Evolutionary conservation across 2,329 filamentous ascomycete species (phyloP), one percentile per base, ranked within the genome.

Genomic region (Aspergillus candidus): DNA sequence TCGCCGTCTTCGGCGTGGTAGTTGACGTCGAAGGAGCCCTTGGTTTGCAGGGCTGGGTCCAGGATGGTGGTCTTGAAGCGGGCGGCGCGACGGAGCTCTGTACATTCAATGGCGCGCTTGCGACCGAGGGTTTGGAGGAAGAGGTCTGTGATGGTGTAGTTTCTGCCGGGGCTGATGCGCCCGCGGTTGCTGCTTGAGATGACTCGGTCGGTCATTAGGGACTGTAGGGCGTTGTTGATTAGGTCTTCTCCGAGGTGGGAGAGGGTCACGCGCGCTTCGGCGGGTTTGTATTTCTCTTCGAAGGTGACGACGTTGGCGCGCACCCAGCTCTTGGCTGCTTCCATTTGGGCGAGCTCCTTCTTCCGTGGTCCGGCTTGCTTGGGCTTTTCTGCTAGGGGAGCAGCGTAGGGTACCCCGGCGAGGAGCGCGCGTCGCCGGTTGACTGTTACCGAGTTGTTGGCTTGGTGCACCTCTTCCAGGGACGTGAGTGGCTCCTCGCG

Each of bases 271-370:
- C 56, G 46, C 43, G 72, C 71, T n/a, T 66, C 56, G 4, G 43
- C 44, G 1, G 68, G 52, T 32, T 66, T 51, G 49, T 73, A 75
- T 2, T 55, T 60, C 14, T 67, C 61, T 37, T 72, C 65, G 2
- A 66, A 60, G 0, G 72, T 71, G 30, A 72, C 56, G 22, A 73
- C 55, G 33, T 73, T 74, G 14, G 73, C 69, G 11, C 72, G 67
- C 36, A 73, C 63, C 70, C 69, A 75, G n/a, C 66, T 66, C 55
- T 71, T 73, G 32, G 66, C 69, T 6, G 63, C 54, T 4, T 68
- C 62, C 3, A 70, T 50, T 10, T 56, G 53, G 13, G 56, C 47
- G 11, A 59, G 46, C 11, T 61, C 51, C 13, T 42, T 32, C 42
- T 55, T 55, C 14, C 47, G 51, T 7, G 32, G 27, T 11, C 32